A percentile compares a stretch with the other conserved stretches of the same genome.
Conservation (phyloP, 495 filamentous ascomycete species). For the Tricharina praecox region DNA sequence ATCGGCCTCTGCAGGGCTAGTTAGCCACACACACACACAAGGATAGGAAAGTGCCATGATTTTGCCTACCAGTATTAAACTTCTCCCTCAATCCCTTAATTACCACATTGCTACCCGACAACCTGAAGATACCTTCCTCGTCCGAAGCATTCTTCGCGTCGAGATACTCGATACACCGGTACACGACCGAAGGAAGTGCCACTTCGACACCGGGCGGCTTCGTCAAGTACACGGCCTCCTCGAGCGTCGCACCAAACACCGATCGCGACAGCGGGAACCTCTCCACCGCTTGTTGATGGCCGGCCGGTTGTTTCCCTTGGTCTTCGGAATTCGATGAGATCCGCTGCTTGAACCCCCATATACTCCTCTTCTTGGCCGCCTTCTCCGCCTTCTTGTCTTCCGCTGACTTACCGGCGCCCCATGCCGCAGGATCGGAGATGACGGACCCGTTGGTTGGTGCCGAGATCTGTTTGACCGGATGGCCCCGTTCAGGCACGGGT, state of each 20-base stretch:
- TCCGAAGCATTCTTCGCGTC: constrained; percentile 60
- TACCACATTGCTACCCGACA: constrained; percentile 85
- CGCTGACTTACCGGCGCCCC: constrained; percentile 40
- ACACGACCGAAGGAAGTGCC: constrained; percentile 83
- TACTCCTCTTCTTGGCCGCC: constrained; percentile 72
- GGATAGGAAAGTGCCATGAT: constrained; percentile 32
- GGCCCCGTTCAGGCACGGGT: constrained; percentile 9
- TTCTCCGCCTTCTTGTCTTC: constrained; percentile 35
- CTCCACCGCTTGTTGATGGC: constrained; percentile 13
- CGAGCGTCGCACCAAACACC: constrained; percentile 72
- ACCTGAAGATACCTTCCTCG: constrained; percentile 91
- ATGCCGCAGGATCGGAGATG: constrained; percentile 71
- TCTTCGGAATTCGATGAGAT: constrained; percentile 41
- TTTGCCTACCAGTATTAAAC: constrained; percentile 82
- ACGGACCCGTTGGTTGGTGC: constrained; percentile 69
- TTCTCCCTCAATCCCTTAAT: constrained; percentile 80
- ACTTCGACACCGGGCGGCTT: constrained; percentile 52
- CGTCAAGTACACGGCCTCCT: constrained; percentile 70
- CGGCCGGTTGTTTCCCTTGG: constrained; percentile 4
- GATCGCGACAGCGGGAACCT: constrained; percentile 18
- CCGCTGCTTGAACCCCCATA: constrained; percentile 73
- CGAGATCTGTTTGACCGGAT: constrained; percentile 50
- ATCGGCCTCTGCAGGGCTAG: constrained; percentile 50
- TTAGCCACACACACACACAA: neutral
- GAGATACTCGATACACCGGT: constrained; percentile 89